These are phyloP conservation scores for Trichoderma oligosporum DNA, from an alignment of 2,329 filamentous ascomycete genomes.

Conservation along the genomic window DNA sequence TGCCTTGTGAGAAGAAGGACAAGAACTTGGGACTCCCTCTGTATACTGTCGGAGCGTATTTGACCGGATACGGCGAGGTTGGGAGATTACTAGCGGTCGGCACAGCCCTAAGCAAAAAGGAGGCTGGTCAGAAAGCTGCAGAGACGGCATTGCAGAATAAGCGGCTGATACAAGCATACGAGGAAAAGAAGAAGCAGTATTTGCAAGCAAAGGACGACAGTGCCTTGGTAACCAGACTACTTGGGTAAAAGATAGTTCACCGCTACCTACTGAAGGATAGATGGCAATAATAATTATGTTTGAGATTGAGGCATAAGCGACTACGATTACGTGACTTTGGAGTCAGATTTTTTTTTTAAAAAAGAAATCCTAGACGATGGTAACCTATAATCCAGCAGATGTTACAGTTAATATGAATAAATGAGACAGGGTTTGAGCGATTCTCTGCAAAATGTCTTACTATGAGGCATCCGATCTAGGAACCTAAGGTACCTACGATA, in stretches of 20 bases:
- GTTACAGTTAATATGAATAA: too few species aligned
- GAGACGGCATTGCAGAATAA: slow-evolving; percentile 60
- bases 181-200: slow-evolving; percentile 46
- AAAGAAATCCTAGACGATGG: too few species aligned
- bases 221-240: background rate
- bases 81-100: slow-evolving; percentile 60
- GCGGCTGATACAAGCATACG: slow-evolving; percentile 54
- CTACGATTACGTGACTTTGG: too few species aligned
- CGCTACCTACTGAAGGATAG: background rate
- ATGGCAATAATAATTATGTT: background rate
- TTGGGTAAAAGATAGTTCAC: background rate
- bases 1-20: slow-evolving; percentile 51
- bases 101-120: slow-evolving; percentile 62
- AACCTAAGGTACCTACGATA: too few species aligned
- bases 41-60: slow-evolving; percentile 60
- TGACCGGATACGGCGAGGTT: slow-evolving; percentile 66
- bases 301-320: too few species aligned
- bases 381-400: too few species aligned
- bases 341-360: too few species aligned
- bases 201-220: slow-evolving; percentile 29
- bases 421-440: too few species aligned
- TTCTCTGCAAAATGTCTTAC: too few species aligned
- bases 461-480: background rate
- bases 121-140: slow-evolving; percentile 66
- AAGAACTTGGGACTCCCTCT: slow-evolving; percentile 51